A percentile compares a stretch with the other conserved stretches of the same genome.
phyloP scores from a whole-genome alignment of 805 yeast species.

The Saturnispora mendoncae region DNA sequence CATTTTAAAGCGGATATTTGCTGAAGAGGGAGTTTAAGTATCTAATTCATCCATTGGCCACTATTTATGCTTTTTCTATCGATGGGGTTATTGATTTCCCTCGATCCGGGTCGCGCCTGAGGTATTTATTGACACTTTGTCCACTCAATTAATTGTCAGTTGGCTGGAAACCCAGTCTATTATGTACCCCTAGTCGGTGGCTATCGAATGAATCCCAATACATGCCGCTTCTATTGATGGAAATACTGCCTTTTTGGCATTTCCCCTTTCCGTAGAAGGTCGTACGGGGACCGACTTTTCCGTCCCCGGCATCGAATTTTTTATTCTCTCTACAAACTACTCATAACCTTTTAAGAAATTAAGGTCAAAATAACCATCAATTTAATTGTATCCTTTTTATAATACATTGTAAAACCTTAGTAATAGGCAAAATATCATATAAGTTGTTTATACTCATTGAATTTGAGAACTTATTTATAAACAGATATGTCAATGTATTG shows the following conservation, averaged over 20 bases:
- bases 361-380: too few species aligned
- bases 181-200: too few species aligned
- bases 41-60: background rate
- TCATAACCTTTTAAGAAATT: too few species aligned
- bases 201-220: background rate
- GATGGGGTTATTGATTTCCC: background rate
- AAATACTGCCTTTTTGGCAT: too few species aligned
- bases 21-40: background rate
- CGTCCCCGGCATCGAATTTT: constrained; percentile 1
- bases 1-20: constrained; percentile 12
- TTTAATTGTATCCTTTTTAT: too few species aligned
- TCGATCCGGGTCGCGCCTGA: background rate
- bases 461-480: too few species aligned
- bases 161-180: too few species aligned
- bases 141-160: background rate
- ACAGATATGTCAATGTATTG: too few species aligned
- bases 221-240: too few species aligned
- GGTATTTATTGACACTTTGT: background rate
- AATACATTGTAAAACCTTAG: background rate
- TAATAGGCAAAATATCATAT: background rate
- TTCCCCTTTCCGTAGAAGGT: constrained; percentile 1
- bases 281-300: constrained; percentile 2
- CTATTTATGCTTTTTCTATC: background rate
- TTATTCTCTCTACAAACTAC: background rate
- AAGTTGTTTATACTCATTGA: too few species aligned